These are phyloP conservation scores for Fomes fomentarius DNA, from an alignment of 1,284 basidiomycete species.

Conservation along the genomic window DNA sequence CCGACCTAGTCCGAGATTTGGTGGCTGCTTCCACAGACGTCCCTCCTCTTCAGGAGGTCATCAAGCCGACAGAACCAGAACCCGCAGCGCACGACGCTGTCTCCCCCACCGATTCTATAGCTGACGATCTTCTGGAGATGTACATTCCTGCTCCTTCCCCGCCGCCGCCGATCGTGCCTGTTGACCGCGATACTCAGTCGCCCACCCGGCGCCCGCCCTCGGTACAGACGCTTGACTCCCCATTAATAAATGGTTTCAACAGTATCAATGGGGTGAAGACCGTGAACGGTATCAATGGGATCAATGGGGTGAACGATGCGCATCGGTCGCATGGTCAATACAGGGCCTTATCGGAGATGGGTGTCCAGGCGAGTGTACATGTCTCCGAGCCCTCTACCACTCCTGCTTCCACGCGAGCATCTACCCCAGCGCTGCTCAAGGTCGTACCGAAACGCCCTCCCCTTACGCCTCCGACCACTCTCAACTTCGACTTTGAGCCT, in stretches of 20 bases:
- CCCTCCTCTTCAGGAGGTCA: neutral
- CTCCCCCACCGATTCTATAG: neutral
- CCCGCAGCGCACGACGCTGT: neutral
- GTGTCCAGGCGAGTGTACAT: conserved; percentile 13
- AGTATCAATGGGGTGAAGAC: neutral
- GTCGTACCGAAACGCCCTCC: conserved; percentile 31
- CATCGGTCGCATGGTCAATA: neutral
- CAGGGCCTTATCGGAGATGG: conserved; percentile 14
- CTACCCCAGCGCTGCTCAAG: conserved; percentile 31
- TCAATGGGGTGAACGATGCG: neutral
- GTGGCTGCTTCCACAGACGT: neutral
- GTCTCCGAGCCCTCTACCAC: conserved; percentile 7
- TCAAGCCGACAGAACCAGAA: neutral
- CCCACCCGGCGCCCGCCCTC: neutral
- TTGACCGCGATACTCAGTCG: conserved; percentile 2
- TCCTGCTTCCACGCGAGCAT: conserved; percentile 25
- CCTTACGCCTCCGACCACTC: conserved; percentile 47
- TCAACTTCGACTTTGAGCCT: conserved; percentile 58
- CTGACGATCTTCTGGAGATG: neutral
- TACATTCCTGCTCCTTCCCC: neutral
- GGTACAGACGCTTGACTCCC: neutral
- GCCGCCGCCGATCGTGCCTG: conserved; percentile 7
- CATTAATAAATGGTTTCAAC: neutral
- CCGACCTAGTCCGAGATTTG: neutral
- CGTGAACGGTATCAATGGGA: neutral